Evolutionary conservation across 1,284 basidiomycete species (phyloP), one percentile per base, ranked within the genome.

Genomic region (Athelia psychrophila): DNA sequence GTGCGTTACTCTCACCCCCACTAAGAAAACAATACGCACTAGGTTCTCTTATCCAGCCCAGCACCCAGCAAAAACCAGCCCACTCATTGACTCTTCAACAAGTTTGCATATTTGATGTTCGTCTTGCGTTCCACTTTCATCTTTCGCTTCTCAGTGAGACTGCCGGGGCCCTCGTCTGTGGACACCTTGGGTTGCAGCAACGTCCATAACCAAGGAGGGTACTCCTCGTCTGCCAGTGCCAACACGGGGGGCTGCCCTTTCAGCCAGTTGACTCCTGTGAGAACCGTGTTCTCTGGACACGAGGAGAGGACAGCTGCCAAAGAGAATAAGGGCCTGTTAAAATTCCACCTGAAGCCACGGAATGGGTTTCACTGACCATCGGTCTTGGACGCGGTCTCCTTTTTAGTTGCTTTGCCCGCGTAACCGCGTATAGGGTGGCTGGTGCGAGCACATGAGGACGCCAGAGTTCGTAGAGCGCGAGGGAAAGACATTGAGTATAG

Each of bases 201-300:
- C 20, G 78, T 85, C 93, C 94, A 98, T 44, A 98, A 69, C 95
- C 95, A 97, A 3, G 80, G 66, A 1, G 95, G 95, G 68, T 98
- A 97, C 61, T 88, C 83, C 35, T 90, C 84, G 69, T 98, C 95
- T 2, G 88, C 75, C 12, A 81, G 71, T 1, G 95, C 92, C 12
- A 94, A 69, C 2, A 96, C 85, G 33, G 91, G 87, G 0, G 82
- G 73, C 63, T 94, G 88, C 57, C 84, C 87, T 69, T 97, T 97
- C 49, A 92, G 76, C 62, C 93, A 93, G 55, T 88, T 86, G 6
- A 94, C 67, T 2, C 93, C 93, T 9, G 76, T 75, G 33, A 98
- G 72, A 2, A 90, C 70, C 5, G 91, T 92, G 52, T 88, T 85
- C 22, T 83, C 69, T 27, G 77, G 64, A 67, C 88, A 90, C n/a